Percentiles rank a stretch among this genome's conserved stretches.
These are phyloP conservation scores for Fusarium sp. DNA, from an alignment of 2,329 filamentous ascomycete species.

Conservation along the genomic window DNA sequence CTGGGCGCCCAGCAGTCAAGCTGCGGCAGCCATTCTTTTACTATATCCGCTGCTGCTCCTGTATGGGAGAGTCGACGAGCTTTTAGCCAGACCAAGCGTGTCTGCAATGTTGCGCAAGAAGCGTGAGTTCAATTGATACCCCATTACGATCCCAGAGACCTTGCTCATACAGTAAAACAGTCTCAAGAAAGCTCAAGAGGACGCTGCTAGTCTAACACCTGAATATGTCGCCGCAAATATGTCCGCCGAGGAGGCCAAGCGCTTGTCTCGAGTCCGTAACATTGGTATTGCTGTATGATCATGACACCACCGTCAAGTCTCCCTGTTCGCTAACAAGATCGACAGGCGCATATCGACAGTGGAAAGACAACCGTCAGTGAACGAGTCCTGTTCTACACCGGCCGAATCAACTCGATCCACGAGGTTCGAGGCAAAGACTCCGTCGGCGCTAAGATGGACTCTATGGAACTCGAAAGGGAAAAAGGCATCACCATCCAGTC, in stretches of 20 bases:
- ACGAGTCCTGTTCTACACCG: constrained; percentile 97
- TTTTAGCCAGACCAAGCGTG: constrained; percentile 50
- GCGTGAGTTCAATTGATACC: constrained; percentile 48
- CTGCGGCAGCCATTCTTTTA: constrained; percentile 45
- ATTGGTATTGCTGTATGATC: constrained; percentile 90
- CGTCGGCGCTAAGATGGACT: constrained; percentile 99
- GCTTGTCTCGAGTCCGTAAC: constrained; percentile 86
- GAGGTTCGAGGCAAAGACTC: constrained; percentile 95
- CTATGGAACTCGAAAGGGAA: constrained; percentile 97
- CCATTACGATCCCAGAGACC: not conserved
- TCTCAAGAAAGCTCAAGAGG: constrained; percentile 65
- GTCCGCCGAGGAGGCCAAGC: constrained; percentile 79
- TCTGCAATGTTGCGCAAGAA: constrained; percentile 54
- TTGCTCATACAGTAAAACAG: constrained; percentile 42
- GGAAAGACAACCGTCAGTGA: constrained; percentile 98
- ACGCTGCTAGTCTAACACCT: constrained; percentile 62
- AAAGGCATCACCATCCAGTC: constrained; percentile 99
- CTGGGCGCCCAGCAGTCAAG: constrained; percentile 45
- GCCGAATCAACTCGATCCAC: constrained; percentile 95
- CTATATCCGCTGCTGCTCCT: constrained; percentile 39
- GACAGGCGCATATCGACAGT: constrained; percentile 94
- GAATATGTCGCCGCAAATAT: constrained; percentile 81
- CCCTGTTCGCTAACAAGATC: constrained; percentile 27
- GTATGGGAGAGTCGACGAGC: constrained; percentile 45
- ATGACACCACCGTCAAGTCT: not conserved